A percentile compares a stretch with the other conserved stretches of the same genome.
These are phyloP conservation scores for Pseudonectria buxi DNA, from an alignment of 2,329 filamentous ascomycete genomes.

Conservation along the genomic window DNA sequence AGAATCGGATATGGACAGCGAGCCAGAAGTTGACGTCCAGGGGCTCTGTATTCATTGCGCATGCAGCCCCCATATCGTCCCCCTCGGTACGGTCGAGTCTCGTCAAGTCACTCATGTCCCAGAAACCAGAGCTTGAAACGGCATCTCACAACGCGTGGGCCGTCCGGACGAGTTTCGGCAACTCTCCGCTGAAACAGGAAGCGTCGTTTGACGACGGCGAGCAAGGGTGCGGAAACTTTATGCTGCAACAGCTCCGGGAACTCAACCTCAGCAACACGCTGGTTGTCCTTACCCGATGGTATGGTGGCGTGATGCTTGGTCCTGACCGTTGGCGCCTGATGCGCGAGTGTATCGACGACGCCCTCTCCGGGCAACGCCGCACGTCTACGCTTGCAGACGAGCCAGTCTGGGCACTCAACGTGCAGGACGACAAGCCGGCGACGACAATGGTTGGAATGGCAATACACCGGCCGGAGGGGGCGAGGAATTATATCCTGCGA, in stretches of 20 bases:
- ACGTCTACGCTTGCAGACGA: conserved; percentile 37
- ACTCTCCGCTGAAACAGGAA: conserved; percentile 37
- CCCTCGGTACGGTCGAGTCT: conserved; percentile 36
- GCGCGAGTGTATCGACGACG: conserved; percentile 48
- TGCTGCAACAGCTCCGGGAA: conserved; percentile 48
- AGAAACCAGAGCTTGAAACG: conserved; percentile 42
- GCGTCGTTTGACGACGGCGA: conserved; percentile 57
- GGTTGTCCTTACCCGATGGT: conserved; percentile 57
- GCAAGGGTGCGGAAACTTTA: conserved; percentile 48
- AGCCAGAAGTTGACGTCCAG: conserved; percentile 46
- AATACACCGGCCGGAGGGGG: conserved; percentile 67
- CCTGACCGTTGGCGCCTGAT: conserved; percentile 58
- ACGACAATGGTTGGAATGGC: conserved; percentile 50
- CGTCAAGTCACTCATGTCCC: conserved; percentile 41
- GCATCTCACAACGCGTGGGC: conserved; percentile 56
- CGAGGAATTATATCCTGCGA: conserved; percentile 50
- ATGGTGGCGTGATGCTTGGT: conserved; percentile 54
- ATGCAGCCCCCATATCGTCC: conserved; percentile 33
- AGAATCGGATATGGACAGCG: conserved; percentile 37
- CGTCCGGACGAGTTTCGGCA: conserved; percentile 28
- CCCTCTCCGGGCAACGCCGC: conserved; percentile 42
- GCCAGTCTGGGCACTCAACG: conserved; percentile 54
- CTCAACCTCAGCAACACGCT: conserved; percentile 44
- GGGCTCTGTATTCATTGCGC: conserved; percentile 51
- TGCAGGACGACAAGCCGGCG: conserved; percentile 41